A percentile compares a stretch with the other conserved stretches of the same genome.
These are phyloP conservation scores for Apiospora rasikravindrae DNA, from an alignment of 2,329 filamentous ascomycete genomes.

Conservation along the genomic window DNA sequence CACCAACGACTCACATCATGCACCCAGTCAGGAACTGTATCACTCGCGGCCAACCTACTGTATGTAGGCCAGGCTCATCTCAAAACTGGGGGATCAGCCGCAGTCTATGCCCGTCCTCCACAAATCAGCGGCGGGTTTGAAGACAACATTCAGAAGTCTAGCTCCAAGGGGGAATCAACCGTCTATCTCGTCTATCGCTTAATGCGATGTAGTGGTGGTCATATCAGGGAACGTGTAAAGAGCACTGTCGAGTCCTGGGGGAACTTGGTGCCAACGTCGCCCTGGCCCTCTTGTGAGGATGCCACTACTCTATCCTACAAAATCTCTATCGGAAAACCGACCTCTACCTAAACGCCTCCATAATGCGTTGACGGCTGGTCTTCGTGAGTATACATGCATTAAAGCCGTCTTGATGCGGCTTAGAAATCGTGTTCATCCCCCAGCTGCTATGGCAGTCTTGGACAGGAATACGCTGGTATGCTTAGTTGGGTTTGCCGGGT, in stretches of 20 bases:
- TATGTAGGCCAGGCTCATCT: neutral
- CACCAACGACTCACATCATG: neutral
- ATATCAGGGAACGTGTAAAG: neutral
- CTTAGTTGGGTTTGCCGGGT: slow-evolving; percentile 22
- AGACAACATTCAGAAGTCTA: neutral
- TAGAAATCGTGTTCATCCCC: neutral
- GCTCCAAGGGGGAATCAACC: slow-evolving; percentile 7
- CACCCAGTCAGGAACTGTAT: neutral
- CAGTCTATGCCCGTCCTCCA: neutral
- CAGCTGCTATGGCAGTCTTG: slow-evolving; percentile 30
- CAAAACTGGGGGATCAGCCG: neutral
- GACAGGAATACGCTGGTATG: neutral
- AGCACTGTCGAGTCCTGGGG: neutral
- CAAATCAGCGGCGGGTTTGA: neutral
- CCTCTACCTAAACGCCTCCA: neutral
- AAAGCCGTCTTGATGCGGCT: neutral
- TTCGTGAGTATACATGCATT: neutral
- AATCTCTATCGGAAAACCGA: neutral
- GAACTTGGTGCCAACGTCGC: neutral
- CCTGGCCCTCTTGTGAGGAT: neutral
- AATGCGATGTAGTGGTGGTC: neutral
- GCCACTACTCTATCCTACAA: slow-evolving; percentile 5
- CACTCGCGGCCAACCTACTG: neutral
- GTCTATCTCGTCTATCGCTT: neutral
- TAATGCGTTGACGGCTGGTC: neutral